Percentiles rank a stretch among this genome's conserved stretches.
Conservation (phyloP, 495 filamentous ascomycete species). For the Xylaria cubensis region DNA sequence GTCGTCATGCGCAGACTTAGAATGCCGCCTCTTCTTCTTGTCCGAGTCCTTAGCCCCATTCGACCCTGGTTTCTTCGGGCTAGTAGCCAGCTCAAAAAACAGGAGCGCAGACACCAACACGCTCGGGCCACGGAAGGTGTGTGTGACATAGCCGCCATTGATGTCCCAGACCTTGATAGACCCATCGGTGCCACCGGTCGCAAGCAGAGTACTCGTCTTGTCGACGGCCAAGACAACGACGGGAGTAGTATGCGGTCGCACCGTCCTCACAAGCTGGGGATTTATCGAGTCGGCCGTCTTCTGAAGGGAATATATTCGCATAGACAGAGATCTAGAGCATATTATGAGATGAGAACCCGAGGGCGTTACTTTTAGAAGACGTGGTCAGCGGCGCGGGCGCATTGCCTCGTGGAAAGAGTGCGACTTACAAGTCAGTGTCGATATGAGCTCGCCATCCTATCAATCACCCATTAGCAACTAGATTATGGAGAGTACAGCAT, state of each 20-base stretch:
- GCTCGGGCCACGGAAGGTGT: constrained; percentile 91
- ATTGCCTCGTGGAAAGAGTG: constrained; percentile 18
- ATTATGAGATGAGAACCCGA: constrained; percentile 84
- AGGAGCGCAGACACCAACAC: constrained; percentile 87
- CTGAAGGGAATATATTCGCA: constrained; percentile 85
- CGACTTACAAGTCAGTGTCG: constrained; percentile 76
- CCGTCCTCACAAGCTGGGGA: constrained; percentile 71
- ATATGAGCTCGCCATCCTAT: constrained; percentile 92
- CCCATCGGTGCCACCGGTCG: constrained; percentile 91
- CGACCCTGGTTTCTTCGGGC: constrained; percentile 40
- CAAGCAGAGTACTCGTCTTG: constrained; percentile 84
- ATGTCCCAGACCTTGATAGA: constrained; percentile 98
- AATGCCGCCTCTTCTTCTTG: constrained; percentile 53
- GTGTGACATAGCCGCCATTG: constrained; percentile 84
- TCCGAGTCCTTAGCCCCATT: constrained; percentile 36
- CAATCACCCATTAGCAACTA: background rate
- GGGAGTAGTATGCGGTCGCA: constrained; percentile 90
- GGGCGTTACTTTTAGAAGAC: constrained; percentile 70
- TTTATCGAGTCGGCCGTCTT: constrained; percentile 63
- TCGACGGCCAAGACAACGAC: constrained; percentile 86
- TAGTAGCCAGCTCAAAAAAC: constrained; percentile 79
- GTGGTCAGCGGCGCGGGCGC: constrained; percentile 16
- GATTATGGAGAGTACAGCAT: background rate
- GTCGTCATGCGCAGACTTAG: constrained; percentile 49
- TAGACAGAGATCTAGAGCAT: constrained; percentile 91